Base-by-base conservation (phyloP, 805 yeast genomes). In the Cyberlindnera petersonii region DNA sequence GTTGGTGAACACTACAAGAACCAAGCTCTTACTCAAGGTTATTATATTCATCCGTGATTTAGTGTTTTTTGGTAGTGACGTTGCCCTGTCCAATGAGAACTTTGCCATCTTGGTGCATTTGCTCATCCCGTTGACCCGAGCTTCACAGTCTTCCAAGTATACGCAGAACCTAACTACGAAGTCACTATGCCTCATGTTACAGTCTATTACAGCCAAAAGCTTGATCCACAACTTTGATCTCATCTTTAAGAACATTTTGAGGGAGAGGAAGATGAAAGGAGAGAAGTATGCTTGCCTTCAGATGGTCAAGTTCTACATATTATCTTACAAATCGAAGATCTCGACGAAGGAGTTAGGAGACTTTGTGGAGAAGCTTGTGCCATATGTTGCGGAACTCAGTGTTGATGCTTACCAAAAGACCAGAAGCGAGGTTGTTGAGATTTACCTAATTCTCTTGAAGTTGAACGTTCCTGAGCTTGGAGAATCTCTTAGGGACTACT, bases 101-200 rank as follows among this genome's bases (percentile, higher is more conserved):
- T 52, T 35, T 17, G 32, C 42, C 9, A 38, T 35, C 3, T 34
- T 54, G 17, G 5, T 53, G 3, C 56, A 55, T 30, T 20, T 44
- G 4, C 40, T 55, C 23, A 37, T 55, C 0, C 52, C 56, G 6
- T 43, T 54, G 28, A 52, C 56, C 2, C 43, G 48, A 22, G 31
- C 48, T 5, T 45, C 55, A 5, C 53, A 47, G 14, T 32, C 50
- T 3, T 33, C 44, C 2, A 39, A 32, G 14, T 39, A 47, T 19
- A 44, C 50, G 1, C 30, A 35, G 10, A 44, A 37, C 6, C 26
- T 50, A 24, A 32, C 53, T 2, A 26, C 27, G 5, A 55, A 55
- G 29, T 50, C 59, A 4, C 39, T 55, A 14, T 53, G 60, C 20
- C 33, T 53, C 17, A 56, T 56, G 52, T 33, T 49, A 9, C 51